Evolutionary conservation across 1,139 yeast species (phyloP).

Genomic region (Kluyveromyces marxianus): DNA sequence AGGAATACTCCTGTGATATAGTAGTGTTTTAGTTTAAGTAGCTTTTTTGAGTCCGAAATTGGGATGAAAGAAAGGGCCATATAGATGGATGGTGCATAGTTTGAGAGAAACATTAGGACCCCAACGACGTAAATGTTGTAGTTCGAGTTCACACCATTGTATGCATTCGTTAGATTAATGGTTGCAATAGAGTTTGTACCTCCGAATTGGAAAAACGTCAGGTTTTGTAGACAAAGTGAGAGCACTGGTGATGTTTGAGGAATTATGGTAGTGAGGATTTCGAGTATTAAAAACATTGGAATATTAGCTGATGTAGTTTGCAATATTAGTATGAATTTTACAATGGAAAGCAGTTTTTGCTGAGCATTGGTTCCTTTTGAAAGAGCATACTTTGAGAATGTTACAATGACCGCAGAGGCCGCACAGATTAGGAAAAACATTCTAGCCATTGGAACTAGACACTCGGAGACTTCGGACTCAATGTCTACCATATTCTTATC

Average conservation of each 20-base stretch:
- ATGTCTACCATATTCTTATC: not conserved
- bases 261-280: conserved; percentile 9
- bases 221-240: conserved; percentile 48
- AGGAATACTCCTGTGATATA: conserved; percentile 51
- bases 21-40: conserved; percentile 41
- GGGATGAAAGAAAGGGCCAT: conserved; percentile 49
- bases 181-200: conserved; percentile 90
- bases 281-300: conserved; percentile 57
- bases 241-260: conserved; percentile 15
- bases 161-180: conserved; percentile 82
- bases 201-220: conserved; percentile 83
- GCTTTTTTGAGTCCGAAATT: conserved; percentile 5
- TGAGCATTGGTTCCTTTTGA: conserved; percentile 39
- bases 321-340: conserved; percentile 53
- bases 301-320: conserved; percentile 65
- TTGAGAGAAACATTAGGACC: conserved; percentile 66
- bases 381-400: conserved; percentile 22
- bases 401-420: conserved; percentile 16
- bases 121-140: conserved; percentile 75
- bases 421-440: conserved; percentile 26
- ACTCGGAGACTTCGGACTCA: conserved; percentile 8
- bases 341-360: not conserved
- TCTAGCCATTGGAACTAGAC: conserved; percentile 29
- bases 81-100: conserved; percentile 77
- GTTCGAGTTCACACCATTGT: conserved; percentile 65